Conservation (phyloP, 164 flowering plant species). For the Warburgia ugandensis region DNA sequence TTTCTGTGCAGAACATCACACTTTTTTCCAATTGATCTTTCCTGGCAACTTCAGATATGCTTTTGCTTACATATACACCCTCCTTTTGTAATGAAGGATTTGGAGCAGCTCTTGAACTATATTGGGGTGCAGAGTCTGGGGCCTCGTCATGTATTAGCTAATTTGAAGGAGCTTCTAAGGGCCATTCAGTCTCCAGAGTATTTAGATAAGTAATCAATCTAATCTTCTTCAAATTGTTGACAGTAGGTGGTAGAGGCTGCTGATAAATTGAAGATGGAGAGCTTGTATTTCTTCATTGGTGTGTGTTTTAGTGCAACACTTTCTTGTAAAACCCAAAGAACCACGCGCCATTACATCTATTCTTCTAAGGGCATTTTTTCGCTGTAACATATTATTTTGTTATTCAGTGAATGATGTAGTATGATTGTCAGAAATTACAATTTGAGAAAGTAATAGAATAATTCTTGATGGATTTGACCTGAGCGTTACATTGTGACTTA, state of each 20-base stretch:
- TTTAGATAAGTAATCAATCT: slow-evolving; percentile 4
- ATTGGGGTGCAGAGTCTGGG: slow-evolving; percentile 76
- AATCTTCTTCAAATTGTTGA: neutral
- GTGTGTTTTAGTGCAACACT: slow-evolving; percentile 5
- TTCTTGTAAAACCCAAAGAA: neutral
- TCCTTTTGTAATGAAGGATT: slow-evolving; percentile 43
- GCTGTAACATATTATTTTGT: slow-evolving; percentile 4
- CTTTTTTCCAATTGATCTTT: too few relatives aligned
- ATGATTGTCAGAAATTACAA: too few relatives aligned
- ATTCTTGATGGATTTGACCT: too few relatives aligned
- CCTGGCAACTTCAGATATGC: too few relatives aligned
- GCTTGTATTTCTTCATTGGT: slow-evolving; percentile 3
- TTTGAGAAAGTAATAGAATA: too few relatives aligned
- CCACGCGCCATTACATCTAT: neutral
- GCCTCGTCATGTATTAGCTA: slow-evolving; percentile 82
- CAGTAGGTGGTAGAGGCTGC: slow-evolving; percentile 1
- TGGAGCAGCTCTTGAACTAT: slow-evolving; percentile 81
- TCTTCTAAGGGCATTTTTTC: slow-evolving; percentile 1
- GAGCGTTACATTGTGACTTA: too few relatives aligned
- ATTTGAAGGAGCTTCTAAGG: slow-evolving; percentile 70
- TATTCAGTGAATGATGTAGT: too few relatives aligned
- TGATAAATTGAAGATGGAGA: neutral
- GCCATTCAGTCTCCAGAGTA: slow-evolving; percentile 54
- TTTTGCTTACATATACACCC: too few relatives aligned
- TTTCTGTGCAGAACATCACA: too few relatives aligned